These are phyloP conservation scores for Pythium dissimile DNA, from an alignment of 352 stramenopile species.

Conservation along the genomic window DNA sequence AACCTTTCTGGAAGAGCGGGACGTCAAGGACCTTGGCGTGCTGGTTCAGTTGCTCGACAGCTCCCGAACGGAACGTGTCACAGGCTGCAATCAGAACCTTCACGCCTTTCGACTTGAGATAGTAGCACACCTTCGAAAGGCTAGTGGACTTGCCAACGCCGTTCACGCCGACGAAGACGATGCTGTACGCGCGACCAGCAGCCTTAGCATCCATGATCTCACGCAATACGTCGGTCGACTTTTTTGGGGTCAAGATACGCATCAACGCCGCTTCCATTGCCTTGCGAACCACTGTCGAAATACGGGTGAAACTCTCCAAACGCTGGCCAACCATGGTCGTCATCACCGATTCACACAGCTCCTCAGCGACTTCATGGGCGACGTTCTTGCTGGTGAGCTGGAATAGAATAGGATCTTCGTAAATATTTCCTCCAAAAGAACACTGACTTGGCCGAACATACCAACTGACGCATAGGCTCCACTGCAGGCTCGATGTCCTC, in stretches of 20 bases:
- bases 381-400: constrained; percentile 98
- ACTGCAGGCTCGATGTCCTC: constrained; percentile 93
- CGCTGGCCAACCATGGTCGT: constrained; percentile 93
- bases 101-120: constrained; percentile 97
- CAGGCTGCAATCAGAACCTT: constrained; percentile 96
- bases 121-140: constrained; percentile 99
- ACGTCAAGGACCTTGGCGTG: constrained; percentile 97
- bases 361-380: constrained; percentile 92
- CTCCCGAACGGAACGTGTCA: constrained; percentile 98
- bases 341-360: constrained; percentile 95
- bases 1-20: constrained; percentile 92
- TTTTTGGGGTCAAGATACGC: constrained; percentile 94
- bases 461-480: constrained; percentile 91
- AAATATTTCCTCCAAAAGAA: background rate
- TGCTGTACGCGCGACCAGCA: constrained; percentile 92
- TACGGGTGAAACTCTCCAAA: constrained; percentile 91
- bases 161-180: constrained; percentile 99
- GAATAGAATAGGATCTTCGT: background rate
- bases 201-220: constrained; percentile 90
- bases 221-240: constrained; percentile 94
- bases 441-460: constrained; percentile 19
- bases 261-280: constrained; percentile 93
- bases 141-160: constrained; percentile 98
- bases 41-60: constrained; percentile 98
- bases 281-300: constrained; percentile 92